Evolutionary conservation across 192 early-diverging fungal species (phyloP), one percentile per base, ranked within the genome.

Genomic region (Coemansia aciculifera): DNA sequence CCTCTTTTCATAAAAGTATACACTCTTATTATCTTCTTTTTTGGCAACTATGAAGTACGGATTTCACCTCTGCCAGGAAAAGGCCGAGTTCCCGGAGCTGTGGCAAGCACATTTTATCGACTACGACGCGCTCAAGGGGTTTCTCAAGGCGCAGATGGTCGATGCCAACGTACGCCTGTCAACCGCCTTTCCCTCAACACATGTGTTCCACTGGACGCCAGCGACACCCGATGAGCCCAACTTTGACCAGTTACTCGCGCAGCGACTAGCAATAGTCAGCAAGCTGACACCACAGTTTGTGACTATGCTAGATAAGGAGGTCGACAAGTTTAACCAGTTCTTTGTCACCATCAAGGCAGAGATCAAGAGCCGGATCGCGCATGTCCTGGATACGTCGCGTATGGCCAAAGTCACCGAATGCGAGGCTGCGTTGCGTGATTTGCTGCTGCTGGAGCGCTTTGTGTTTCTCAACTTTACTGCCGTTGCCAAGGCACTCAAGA

Each of bases 381-480:
- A 49, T 37, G 62, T 62, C 51, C 21, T 84, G 75, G 73, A 72
- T 23, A 31, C 59, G 39, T 39, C 43, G 67, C n/a, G 40, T 2
- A 32, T 3, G 24, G 60, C 72, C 4, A 67, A 59, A 23, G 66
- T 56, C 3, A 63, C 72, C 46, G 73, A 84, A 32, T 67, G 80
- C 21, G 66, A 83, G 61, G 54, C 68, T 4, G 72, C 90, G 8
- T 72, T 93, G 62, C 79, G 87, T 63, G 83, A 82, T 27, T 83
- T 93, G 39, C 78, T 94, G 44, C 86, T 83, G 64, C 84, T 94
- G 19, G 92, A 95, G 81, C 81, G 85, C 49, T 94, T 90, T 75
- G 90, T 91, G 48, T 92, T 94, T 61, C 81, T 95, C 38, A 95
- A 93, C 84, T 93, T 92, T 54, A 94, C 92, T 0, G 93, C 90